Conservation (phyloP, 1,139 yeast species). For the Candida sojae region DNA sequence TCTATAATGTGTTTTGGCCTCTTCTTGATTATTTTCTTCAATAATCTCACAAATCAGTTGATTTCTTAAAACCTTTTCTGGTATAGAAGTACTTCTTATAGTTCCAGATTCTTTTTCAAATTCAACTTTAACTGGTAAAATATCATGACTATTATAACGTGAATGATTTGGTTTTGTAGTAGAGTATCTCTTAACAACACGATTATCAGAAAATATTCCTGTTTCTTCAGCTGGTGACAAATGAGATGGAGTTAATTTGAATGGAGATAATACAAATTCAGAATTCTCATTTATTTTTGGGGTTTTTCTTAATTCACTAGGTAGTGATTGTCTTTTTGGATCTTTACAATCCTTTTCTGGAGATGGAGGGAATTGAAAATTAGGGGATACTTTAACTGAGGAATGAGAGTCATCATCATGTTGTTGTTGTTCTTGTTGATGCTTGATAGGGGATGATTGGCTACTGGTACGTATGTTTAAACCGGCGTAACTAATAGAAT, state of each 20-base stretch:
- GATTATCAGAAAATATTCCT: constrained; percentile 2
- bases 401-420: constrained; percentile 13
- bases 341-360: constrained; percentile 21
- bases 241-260: constrained; percentile 30
- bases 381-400: constrained; percentile 23
- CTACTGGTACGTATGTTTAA: constrained; percentile 4
- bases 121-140: constrained; percentile 47
- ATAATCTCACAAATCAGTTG: constrained; percentile 5
- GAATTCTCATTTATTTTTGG: constrained; percentile 20
- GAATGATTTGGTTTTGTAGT: constrained; percentile 36
- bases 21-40: constrained; percentile 8
- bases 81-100: constrained; percentile 32
- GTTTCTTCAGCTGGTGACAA: constrained; percentile 4
- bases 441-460: constrained; percentile 31
- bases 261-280: constrained; percentile 47
- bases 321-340: constrained; percentile 38
- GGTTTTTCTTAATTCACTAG: constrained; percentile 26
- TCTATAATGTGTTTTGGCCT: constrained; percentile 9
- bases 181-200: constrained; percentile 23
- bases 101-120: constrained; percentile 29
- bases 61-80: constrained; percentile 22
- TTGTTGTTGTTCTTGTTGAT: neutral
- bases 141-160: constrained; percentile 47
- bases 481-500: constrained; percentile 12
- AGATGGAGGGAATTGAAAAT: constrained; percentile 29